Evolutionary conservation across 139 green algal species (phyloP).

Genomic region (Chlamydomonas asymmetrica): DNA sequence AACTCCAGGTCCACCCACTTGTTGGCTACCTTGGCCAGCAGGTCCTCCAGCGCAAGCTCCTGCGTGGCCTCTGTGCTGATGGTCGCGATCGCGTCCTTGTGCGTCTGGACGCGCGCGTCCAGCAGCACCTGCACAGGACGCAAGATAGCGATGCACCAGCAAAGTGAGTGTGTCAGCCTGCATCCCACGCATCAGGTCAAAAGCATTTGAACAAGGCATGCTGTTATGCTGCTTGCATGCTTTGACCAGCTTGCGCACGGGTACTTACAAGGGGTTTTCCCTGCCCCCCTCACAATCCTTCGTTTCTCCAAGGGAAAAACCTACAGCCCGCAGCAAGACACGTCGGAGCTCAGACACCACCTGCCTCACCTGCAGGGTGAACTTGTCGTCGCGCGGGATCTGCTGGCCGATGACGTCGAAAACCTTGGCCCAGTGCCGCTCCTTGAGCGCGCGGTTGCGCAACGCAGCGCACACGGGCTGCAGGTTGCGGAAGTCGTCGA

Average conservation of each 20-base stretch:
- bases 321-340: neutral
- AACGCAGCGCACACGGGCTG: conserved; percentile 56
- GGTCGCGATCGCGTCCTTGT: conserved; percentile 57
- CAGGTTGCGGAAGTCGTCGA: conserved; percentile 67
- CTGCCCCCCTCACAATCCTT: no score
- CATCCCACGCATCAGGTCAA: no score
- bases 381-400: conserved; percentile 42
- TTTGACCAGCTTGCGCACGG: no score
- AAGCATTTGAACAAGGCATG: no score
- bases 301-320: no score
- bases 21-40: conserved; percentile 70
- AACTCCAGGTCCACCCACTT: conserved; percentile 84
- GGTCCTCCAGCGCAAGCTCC: conserved; percentile 76
- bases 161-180: neutral
- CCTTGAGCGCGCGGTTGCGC: conserved; percentile 65
- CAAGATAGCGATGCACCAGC: neutral
- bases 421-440: conserved; percentile 80
- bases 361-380: conserved; percentile 61
- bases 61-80: conserved; percentile 77
- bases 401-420: conserved; percentile 55
- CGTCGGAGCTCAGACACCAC: neutral
- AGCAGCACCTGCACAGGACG: conserved; percentile 41
- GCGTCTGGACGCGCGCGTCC: conserved; percentile 58
- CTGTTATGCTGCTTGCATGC: no score
- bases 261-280: no score